Percentiles rank a stretch among this genome's conserved stretches.
Evolutionary conservation across 2,329 filamentous ascomycete genomes (phyloP).

Genomic region (Fusarium tanahbumbuense): DNA sequence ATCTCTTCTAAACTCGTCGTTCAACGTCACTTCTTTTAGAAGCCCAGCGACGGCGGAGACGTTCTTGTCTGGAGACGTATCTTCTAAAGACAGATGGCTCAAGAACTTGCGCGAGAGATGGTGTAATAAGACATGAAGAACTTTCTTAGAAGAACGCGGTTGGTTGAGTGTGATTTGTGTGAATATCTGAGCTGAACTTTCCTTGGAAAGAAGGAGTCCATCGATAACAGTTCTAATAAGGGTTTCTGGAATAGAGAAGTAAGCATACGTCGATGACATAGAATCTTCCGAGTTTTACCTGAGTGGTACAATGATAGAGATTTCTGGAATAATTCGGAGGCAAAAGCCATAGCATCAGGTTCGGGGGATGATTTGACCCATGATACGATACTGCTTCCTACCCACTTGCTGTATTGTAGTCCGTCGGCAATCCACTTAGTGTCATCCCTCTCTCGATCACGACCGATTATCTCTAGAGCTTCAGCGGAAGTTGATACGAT

Average conservation of each 20-base stretch:
- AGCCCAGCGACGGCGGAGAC: slow-evolving; percentile 71
- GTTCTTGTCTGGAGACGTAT: slow-evolving; percentile 47
- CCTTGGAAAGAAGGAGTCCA: slow-evolving; percentile 52
- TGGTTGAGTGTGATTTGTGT: slow-evolving; percentile 47
- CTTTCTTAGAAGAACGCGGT: slow-evolving; percentile 45
- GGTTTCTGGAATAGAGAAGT: slow-evolving; percentile 50
- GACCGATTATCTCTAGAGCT: slow-evolving; percentile 63
- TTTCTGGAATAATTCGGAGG: slow-evolving; percentile 65
- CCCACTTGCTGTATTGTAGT: slow-evolving; percentile 74
- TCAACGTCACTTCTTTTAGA: slow-evolving; percentile 61
- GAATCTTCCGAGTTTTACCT: slow-evolving; percentile 58
- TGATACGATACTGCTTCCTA: slow-evolving; percentile 71
- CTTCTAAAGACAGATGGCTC: slow-evolving; percentile 49
- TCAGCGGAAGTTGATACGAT: slow-evolving; percentile 65
- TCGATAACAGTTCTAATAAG: slow-evolving; percentile 54
- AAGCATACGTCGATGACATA: not conserved
- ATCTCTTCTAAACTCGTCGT: slow-evolving; percentile 61
- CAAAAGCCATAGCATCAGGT: slow-evolving; percentile 55
- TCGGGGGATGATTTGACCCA: slow-evolving; percentile 54
- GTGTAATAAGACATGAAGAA: slow-evolving; percentile 44
- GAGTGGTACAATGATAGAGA: slow-evolving; percentile 78
- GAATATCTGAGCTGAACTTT: slow-evolving; percentile 43
- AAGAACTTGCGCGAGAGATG: slow-evolving; percentile 62
- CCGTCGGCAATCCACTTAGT: slow-evolving; percentile 73
- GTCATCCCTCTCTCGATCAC: slow-evolving; percentile 43